These are phyloP conservation scores for Cantharellus cinnabarinus DNA, from an alignment of 768 basidiomycete genomes.

Conservation along the genomic window DNA sequence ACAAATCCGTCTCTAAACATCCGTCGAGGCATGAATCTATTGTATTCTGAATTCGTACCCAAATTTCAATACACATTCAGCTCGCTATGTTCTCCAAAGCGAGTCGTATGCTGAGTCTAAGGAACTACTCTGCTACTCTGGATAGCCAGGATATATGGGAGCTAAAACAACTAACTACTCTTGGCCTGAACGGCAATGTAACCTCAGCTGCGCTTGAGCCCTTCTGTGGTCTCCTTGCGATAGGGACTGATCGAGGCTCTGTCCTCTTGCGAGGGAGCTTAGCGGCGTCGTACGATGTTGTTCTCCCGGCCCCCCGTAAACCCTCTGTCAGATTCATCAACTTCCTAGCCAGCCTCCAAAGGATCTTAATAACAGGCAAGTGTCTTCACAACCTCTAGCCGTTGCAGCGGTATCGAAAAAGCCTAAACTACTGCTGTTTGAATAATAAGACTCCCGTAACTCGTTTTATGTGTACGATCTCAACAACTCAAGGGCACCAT, in stretches of 20 bases:
- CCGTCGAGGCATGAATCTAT: too few species aligned
- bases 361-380: too few species aligned
- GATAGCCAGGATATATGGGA: not conserved
- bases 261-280: slow-evolving; percentile 50
- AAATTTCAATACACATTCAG: too few species aligned
- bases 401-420: slow-evolving; percentile 44
- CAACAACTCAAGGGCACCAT: slow-evolving; percentile 29
- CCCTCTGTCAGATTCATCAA: slow-evolving; percentile 34
- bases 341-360: slow-evolving; percentile 19
- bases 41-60: too few species aligned
- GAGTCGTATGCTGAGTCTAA: too few species aligned
- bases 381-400: slow-evolving; percentile 24
- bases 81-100: too few species aligned
- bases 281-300: slow-evolving; percentile 34
- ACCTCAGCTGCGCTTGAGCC: slow-evolving; percentile 38
- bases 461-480: slow-evolving; percentile 44
- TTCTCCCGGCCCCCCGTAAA: slow-evolving; percentile 20
- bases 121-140: too few species aligned
- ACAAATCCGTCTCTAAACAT: too few species aligned
- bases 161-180: not conserved
- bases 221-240: slow-evolving; percentile 42
- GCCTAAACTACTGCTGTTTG: not conserved
- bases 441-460: slow-evolving; percentile 28
- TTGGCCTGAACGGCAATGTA: slow-evolving; percentile 19
- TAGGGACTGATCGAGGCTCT: slow-evolving; percentile 47